phyloP scores from a whole-genome alignment of 768 basidiomycete genomes.

The Dictyophora rubrovolvata region DNA sequence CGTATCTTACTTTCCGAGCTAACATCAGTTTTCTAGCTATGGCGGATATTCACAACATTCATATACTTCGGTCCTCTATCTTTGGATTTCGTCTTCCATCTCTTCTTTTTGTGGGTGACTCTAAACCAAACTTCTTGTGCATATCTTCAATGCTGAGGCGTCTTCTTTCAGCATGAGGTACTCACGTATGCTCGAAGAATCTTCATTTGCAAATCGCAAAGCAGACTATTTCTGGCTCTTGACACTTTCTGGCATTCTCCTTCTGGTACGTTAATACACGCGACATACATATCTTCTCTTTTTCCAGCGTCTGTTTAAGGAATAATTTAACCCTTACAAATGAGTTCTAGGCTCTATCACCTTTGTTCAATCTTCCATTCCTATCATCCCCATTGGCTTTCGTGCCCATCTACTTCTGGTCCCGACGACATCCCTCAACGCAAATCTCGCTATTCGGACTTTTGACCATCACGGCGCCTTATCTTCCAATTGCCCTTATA shows the following conservation, averaged over 20 bases:
- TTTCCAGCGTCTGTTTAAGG: background rate
- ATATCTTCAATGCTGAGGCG: background rate
- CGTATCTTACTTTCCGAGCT: conserved; percentile 2
- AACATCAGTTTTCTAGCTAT: conserved; percentile 42
- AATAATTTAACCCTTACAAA: conserved; percentile 1
- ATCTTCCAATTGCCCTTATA: conserved; percentile 87
- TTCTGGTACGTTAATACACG: conserved; percentile 73
- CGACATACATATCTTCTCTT: conserved; percentile 12
- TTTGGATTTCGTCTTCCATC: conserved; percentile 90
- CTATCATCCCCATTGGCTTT: conserved; percentile 89
- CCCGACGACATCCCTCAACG: conserved; percentile 83
- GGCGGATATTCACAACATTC: conserved; percentile 86
- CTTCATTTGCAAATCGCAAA: conserved; percentile 79
- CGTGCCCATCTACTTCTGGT: conserved; percentile 96
- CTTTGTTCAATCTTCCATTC: conserved; percentile 85
- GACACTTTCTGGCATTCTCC: conserved; percentile 70
- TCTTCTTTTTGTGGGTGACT: conserved; percentile 89
- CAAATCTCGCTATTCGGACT: conserved; percentile 96
- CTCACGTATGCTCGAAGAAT: conserved; percentile 93
- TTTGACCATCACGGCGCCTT: conserved; percentile 89
- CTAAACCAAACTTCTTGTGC: background rate
- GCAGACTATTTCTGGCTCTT: conserved; percentile 97
- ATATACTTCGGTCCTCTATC: conserved; percentile 93
- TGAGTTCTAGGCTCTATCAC: conserved; percentile 55
- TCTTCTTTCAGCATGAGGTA: conserved; percentile 76